A percentile compares a stretch with the other conserved stretches of the same genome.
Conservation (phyloP, 805 yeast genomes). For the Scheffersomyces amazonensis region DNA sequence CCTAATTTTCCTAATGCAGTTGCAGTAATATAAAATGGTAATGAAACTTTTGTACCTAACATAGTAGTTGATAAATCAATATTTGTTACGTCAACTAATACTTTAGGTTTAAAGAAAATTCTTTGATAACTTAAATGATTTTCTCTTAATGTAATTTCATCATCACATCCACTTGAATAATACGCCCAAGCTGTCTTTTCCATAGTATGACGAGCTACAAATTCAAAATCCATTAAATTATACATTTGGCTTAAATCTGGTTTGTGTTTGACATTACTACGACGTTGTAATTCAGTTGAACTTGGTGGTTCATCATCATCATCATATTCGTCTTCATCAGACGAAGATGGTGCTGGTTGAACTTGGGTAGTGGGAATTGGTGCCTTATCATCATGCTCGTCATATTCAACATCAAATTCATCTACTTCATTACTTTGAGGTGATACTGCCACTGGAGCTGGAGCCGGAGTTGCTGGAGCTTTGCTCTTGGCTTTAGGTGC, state of each 20-base stretch:
- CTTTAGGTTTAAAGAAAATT: slow-evolving; percentile 80
- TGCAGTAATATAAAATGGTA: slow-evolving; percentile 88
- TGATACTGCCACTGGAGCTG: slow-evolving; percentile 1
- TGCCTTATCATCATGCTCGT: slow-evolving; percentile 33
- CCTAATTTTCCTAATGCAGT: slow-evolving; percentile 92
- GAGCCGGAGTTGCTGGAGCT: slow-evolving; percentile 4
- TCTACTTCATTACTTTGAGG: slow-evolving; percentile 19
- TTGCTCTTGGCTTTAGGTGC: slow-evolving; percentile 3
- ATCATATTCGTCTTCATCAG: slow-evolving; percentile 31
- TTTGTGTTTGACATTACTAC: slow-evolving; percentile 33
- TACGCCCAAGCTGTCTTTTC: slow-evolving; percentile 85
- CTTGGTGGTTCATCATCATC: slow-evolving; percentile 36
- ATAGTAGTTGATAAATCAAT: slow-evolving; percentile 70
- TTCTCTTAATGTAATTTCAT: slow-evolving; percentile 85
- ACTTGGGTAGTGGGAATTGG: slow-evolving; percentile 18
- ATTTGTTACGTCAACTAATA: slow-evolving; percentile 75
- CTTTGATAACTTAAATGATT: slow-evolving; percentile 89
- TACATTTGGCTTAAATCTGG: slow-evolving; percentile 72
- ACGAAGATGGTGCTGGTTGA: slow-evolving; percentile 3
- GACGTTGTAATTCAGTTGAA: slow-evolving; percentile 22
- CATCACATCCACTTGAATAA: slow-evolving; percentile 89
- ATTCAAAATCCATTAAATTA: slow-evolving; percentile 84
- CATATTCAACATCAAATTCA: slow-evolving; percentile 41
- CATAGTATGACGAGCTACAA: slow-evolving; percentile 76
- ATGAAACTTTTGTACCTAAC: slow-evolving; percentile 66